Percentiles rank a stretch among this genome's conserved stretches.
Conservation (phyloP, 495 filamentous ascomycete species). For the Aspergillus nidulans region DNA sequence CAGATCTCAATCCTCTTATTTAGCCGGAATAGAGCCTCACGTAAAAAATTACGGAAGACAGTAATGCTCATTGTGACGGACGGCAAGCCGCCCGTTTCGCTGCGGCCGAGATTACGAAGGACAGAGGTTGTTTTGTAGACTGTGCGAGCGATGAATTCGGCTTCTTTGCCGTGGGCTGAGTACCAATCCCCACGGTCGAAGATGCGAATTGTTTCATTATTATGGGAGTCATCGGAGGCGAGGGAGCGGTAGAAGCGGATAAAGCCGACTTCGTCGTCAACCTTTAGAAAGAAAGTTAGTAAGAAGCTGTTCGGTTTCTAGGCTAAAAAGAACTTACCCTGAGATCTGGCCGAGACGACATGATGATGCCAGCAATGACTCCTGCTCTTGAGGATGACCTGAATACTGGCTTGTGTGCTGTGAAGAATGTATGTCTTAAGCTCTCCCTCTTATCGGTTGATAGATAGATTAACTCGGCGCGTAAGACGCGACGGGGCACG, state of each 20-base stretch:
- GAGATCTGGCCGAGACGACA: constrained; percentile 88
- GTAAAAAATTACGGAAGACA: constrained; percentile 91
- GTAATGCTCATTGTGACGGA: constrained; percentile 93
- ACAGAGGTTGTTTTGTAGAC: constrained; percentile 98
- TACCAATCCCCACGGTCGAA: constrained; percentile 96
- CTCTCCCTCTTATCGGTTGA: constrained; percentile 5
- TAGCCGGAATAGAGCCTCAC: constrained; percentile 86
- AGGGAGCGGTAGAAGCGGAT: constrained; percentile 90
- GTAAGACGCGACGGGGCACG: constrained; percentile 37
- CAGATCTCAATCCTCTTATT: constrained; percentile 91
- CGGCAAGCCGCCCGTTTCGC: constrained; percentile 73
- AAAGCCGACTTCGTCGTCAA: constrained; percentile 95
- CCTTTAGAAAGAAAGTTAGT: constrained; percentile 40
- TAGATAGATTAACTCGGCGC: constrained; percentile 4
- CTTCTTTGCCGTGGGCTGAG: constrained; percentile 88
- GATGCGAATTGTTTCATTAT: constrained; percentile 65
- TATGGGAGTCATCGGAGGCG: constrained; percentile 51
- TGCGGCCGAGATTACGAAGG: constrained; percentile 79
- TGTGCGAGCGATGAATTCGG: constrained; percentile 86
- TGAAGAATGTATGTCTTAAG: background rate
- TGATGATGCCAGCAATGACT: constrained; percentile 36
- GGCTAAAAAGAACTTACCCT: constrained; percentile 53
- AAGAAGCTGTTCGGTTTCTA: background rate
- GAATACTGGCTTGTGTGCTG: constrained; percentile 2
- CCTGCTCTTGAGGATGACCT: constrained; percentile 9